Base-by-base conservation (phyloP, 2,329 filamentous ascomycete species). In the Curvularia sp. region DNA sequence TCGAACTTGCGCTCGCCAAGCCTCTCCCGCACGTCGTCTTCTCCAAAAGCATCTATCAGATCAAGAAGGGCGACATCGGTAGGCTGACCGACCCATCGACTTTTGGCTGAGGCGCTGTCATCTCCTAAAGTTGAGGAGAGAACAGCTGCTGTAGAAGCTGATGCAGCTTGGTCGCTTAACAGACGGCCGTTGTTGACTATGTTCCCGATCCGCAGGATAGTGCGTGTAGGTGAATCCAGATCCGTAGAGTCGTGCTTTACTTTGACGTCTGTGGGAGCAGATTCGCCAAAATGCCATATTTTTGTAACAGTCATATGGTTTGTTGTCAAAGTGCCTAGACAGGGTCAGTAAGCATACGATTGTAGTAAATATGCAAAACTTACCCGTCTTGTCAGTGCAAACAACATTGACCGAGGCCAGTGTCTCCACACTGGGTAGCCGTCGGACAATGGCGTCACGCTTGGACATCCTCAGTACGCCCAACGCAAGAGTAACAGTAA, bases 341-440 rank as follows among this genome's bases (percentile, higher is more conserved):
- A 23, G 53, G 38, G 62, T 61, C 7, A 52, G 56, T 27, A 39
- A 18, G 25, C 46, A 23, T 3, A 21, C 2, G 3, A 12, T 43
- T 12, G 5, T n/a, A 15, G 23, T 19, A 5, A 3, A n/a, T 10
- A 19, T 13, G 21, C 10, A 19, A 5, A 21, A 60, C 66, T 55
- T 79, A 87, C 87, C 92, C 42, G 95, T 99, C 80, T 99, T 99
- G 82, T 99, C 95, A 67, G 93, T 97, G 80, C 96, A 99, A 6
- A 99, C 92, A n/a, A 99, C 93, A 71, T 98, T 99, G 58, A 99
- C 95, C n/a, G 93, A 97, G 8, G 96, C 96, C 5, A 99, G 81
- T 0, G 95, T 99, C 77, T 99, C 95, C 8, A 99, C 96, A 77
- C 95, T 98, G 21, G 96, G 96, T 79, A 99, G 89, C 73, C 91